Conservation (phyloP, 495 filamentous ascomycete species). For the Daldinia grandis region DNA sequence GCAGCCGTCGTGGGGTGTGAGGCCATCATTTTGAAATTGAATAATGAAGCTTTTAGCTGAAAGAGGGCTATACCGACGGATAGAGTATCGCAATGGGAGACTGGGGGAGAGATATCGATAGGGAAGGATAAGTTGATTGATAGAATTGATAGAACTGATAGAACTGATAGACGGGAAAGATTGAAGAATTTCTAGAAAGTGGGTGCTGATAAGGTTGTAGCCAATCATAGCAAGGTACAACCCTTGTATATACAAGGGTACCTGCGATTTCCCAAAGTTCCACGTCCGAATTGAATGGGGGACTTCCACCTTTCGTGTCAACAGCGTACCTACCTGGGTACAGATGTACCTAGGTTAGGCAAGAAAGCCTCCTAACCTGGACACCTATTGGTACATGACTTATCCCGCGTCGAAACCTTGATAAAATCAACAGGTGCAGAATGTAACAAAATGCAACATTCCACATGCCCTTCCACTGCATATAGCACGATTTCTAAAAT, state of each 20-base stretch:
- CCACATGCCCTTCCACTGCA: background rate
- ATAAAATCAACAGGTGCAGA: constrained; percentile 6
- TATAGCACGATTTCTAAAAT: background rate
- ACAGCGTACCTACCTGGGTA: too few relatives aligned
- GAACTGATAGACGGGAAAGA: constrained; percentile 51
- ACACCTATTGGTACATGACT: background rate
- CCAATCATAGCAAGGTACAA: constrained; percentile 33
- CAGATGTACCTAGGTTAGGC: background rate
- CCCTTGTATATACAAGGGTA: constrained; percentile 22
- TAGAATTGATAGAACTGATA: constrained; percentile 49
- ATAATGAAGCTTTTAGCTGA: constrained; percentile 15
- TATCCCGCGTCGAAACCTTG: background rate
- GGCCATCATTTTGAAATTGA: constrained; percentile 45
- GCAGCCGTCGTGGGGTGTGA: constrained; percentile 45
- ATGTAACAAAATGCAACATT: constrained; percentile 6
- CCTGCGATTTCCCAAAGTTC: constrained; percentile 14
- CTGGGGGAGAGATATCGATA: constrained; percentile 46
- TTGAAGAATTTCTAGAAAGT: constrained; percentile 45
- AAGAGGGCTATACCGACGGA: constrained; percentile 25
- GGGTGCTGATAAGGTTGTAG: constrained; percentile 38
- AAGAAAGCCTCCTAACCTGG: background rate
- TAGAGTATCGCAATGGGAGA: constrained; percentile 35
- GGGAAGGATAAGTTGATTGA: constrained; percentile 45
- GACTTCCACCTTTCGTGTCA: constrained; percentile 12
- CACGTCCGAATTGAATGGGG: constrained; percentile 25